Evolutionary conservation across 192 early-diverging fungal species (phyloP).

Genomic region (Entomortierella chlamydospora): DNA sequence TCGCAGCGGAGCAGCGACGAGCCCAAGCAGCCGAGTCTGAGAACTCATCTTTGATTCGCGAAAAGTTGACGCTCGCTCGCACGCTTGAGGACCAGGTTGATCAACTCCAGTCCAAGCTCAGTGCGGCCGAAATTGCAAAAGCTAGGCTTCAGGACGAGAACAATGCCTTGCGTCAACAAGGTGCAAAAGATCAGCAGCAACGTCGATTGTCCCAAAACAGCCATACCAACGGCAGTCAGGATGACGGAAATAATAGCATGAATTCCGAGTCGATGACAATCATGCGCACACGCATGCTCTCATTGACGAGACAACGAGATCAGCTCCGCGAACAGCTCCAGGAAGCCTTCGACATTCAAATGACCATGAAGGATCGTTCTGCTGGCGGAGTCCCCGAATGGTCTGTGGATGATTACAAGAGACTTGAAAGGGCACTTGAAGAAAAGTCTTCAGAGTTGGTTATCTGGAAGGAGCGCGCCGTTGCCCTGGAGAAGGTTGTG

Average conservation of each 20-base stretch:
- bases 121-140: constrained; percentile 41
- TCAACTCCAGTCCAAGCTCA: constrained; percentile 46
- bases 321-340: constrained; percentile 46
- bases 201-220: constrained; percentile 6
- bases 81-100: constrained; percentile 51
- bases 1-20: constrained; percentile 46
- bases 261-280: constrained; percentile 34
- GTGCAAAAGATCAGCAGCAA: constrained; percentile 21
- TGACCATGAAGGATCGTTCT: constrained; percentile 34
- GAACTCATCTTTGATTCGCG: constrained; percentile 38
- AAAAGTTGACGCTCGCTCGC: constrained; percentile 43
- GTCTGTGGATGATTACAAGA: constrained; percentile 45
- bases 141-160: constrained; percentile 48
- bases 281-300: constrained; percentile 47
- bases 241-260: background rate
- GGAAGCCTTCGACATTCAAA: constrained; percentile 52
- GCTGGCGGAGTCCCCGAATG: constrained; percentile 36
- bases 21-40: constrained; percentile 41
- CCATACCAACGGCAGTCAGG: background rate
- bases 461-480: constrained; percentile 47
- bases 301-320: constrained; percentile 42
- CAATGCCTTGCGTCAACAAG: constrained; percentile 30
- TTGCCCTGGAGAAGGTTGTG: constrained; percentile 50
- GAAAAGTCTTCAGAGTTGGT: constrained; percentile 44
- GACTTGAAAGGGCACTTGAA: constrained; percentile 41